Percentiles rank a stretch among this genome's conserved stretches.
phyloP scores from a whole-genome alignment of 2,329 filamentous ascomycete species.

The Penicillium verrucosum region DNA sequence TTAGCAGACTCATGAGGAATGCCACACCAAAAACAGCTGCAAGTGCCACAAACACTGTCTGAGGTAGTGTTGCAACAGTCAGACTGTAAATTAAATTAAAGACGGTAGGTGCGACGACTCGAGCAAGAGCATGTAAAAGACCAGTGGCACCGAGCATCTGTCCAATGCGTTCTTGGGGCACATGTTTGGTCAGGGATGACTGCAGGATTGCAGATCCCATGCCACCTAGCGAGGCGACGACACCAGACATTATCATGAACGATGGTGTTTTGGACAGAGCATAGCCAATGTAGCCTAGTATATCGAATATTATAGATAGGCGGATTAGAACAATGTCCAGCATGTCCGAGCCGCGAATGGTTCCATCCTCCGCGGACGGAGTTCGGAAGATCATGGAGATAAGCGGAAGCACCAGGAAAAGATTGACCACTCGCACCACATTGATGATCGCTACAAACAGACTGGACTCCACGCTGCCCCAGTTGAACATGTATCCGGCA shows the following conservation, averaged over 20 bases:
- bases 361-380: conserved; percentile 37
- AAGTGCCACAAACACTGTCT: conserved; percentile 78
- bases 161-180: conserved; percentile 76
- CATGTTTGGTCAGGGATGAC: conserved; percentile 82
- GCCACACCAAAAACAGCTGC: conserved; percentile 63
- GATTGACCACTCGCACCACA: conserved; percentile 67
- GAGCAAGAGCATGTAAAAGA: conserved; percentile 75
- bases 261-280: conserved; percentile 59
- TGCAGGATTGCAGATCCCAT: conserved; percentile 83
- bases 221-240: conserved; percentile 73
- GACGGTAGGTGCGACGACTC: conserved; percentile 73
- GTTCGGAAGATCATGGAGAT: conserved; percentile 71
- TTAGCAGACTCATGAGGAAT: conserved; percentile 64
- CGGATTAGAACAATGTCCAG: conserved; percentile 78
- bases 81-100: conserved; percentile 84
- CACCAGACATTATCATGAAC: conserved; percentile 68
- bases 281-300: conserved; percentile 73
- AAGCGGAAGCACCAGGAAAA: conserved; percentile 71
- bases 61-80: conserved; percentile 74
- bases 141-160: conserved; percentile 86
- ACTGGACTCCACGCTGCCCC: conserved; percentile 77
- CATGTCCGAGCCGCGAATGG: conserved; percentile 67
- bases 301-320: conserved; percentile 69
- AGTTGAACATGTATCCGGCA: conserved; percentile 72
- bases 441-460: conserved; percentile 79